Evolutionary conservation across 2,329 filamentous ascomycete genomes (phyloP).

Genomic region (Diaporthe destruens): DNA sequence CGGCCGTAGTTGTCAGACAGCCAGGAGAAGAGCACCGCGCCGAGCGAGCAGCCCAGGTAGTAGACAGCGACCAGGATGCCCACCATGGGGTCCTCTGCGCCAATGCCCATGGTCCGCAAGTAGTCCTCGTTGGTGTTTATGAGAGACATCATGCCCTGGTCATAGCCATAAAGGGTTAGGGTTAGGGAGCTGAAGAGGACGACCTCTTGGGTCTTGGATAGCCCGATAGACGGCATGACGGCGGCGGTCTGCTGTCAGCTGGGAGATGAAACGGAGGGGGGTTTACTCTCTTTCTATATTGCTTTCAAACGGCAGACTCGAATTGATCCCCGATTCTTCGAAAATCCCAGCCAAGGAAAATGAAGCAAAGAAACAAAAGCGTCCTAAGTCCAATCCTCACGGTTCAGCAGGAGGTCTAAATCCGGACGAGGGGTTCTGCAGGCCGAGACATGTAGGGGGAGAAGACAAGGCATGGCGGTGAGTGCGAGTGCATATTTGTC

Average conservation of each 20-base stretch:
- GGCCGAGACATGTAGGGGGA: not conserved
- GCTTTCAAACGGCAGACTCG: not conserved
- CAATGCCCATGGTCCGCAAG: slow-evolving; percentile 68
- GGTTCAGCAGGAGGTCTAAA: not conserved
- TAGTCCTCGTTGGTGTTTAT: slow-evolving; percentile 59
- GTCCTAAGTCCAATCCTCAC: not conserved
- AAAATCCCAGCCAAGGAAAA: slow-evolving; percentile 10
- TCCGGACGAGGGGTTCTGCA: not conserved
- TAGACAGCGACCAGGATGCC: slow-evolving; percentile 68
- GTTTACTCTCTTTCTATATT: not conserved
- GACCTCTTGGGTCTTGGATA: slow-evolving; percentile 52
- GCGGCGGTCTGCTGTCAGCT: not conserved
- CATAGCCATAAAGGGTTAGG: slow-evolving; percentile 53
- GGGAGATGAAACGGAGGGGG: not conserved
- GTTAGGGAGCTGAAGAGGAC: slow-evolving; percentile 55
- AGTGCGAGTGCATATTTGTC: not conserved
- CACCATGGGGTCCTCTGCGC: slow-evolving; percentile 38
- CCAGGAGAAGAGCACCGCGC: slow-evolving; percentile 54
- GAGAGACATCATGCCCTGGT: slow-evolving; percentile 53
- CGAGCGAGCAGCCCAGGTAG: slow-evolving; percentile 70
- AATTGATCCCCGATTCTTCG: not conserved
- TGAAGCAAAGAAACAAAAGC: not conserved
- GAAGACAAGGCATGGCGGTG: not conserved
- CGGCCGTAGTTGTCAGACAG: slow-evolving; percentile 38
- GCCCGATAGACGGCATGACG: slow-evolving; percentile 38